These are phyloP conservation scores for Venturiaceae sp. DNA, from an alignment of 2,329 filamentous ascomycete species.

Conservation along the genomic window DNA sequence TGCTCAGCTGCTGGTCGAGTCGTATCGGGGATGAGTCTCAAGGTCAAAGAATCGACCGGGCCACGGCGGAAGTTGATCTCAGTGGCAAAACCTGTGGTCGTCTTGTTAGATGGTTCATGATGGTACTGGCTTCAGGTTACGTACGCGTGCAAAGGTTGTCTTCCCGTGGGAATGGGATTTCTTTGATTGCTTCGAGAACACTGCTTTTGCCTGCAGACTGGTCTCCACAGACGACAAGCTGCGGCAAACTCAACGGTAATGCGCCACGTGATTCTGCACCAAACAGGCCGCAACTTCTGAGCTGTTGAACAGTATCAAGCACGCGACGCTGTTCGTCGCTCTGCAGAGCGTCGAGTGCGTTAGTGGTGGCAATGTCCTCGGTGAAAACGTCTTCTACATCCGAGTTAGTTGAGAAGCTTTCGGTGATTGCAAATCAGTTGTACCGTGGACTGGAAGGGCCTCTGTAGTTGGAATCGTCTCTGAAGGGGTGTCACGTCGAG, in stretches of 20 bases:
- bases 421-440: no score
- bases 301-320: conserved; percentile 47
- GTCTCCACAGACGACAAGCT: conserved; percentile 16
- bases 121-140: conserved; percentile 17
- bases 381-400: no score
- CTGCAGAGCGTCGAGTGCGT: conserved; percentile 33
- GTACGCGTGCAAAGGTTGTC: conserved; percentile 46
- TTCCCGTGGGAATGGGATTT: conserved; percentile 49
- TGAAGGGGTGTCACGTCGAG: no score
- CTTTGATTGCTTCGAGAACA: conserved; percentile 34
- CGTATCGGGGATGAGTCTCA: conserved; percentile 18
- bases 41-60: conserved; percentile 24
- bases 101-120: conserved; percentile 9
- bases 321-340: conserved; percentile 19
- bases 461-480: no score
- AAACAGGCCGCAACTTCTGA: conserved; percentile 42
- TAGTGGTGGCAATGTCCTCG: conserved; percentile 14
- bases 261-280: no score
- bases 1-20: background rate
- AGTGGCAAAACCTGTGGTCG: conserved; percentile 13
- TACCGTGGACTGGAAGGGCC: no score
- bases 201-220: conserved; percentile 15
- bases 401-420: no score
- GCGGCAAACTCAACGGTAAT: no score
- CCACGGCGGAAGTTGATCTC: conserved; percentile 45